phyloP scores from a whole-genome alignment of 202 grass and related monocot species.

The Panicum hallii region DNA sequence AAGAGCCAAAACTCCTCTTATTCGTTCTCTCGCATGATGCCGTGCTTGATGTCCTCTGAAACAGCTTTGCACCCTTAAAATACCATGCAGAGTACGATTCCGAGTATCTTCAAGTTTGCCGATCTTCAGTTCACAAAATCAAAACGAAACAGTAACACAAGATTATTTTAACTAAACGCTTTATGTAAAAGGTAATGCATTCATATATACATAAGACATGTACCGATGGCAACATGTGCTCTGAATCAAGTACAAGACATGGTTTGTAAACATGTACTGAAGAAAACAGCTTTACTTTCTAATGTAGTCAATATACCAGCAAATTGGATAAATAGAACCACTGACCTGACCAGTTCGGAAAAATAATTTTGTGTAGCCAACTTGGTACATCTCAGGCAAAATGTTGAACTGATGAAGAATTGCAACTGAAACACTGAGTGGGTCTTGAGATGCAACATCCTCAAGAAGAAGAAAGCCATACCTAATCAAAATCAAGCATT shows the following conservation, averaged over 20 bases:
- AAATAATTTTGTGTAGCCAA: constrained; percentile 98
- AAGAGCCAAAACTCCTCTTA: constrained; percentile 76
- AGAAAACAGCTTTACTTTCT: constrained; percentile 31
- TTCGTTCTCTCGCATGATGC: constrained; percentile 61
- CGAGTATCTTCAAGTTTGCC: constrained; percentile 93
- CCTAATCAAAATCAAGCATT: constrained; percentile 61
- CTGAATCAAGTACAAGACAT: neutral
- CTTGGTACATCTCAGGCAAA: constrained; percentile 98
- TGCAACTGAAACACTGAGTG: constrained; percentile 92
- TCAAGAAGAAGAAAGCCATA: constrained; percentile 98
- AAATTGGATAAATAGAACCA: constrained; percentile 22
- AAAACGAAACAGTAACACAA: constrained; percentile 39
- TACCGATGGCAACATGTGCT: neutral
- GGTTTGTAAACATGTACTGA: constrained; percentile 25
- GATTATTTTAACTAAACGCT: constrained; percentile 45
- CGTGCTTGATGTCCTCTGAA: constrained; percentile 91
- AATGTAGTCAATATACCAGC: constrained; percentile 13
- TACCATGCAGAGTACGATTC: constrained; percentile 87
- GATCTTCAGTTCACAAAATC: constrained; percentile 65
- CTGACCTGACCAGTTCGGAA: constrained; percentile 97
- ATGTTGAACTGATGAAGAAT: constrained; percentile 99
- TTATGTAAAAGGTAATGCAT: constrained; percentile 19
- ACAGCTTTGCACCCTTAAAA: constrained; percentile 98
- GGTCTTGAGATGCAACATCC: constrained; percentile 84
- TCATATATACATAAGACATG: constrained; percentile 19